Percentiles rank a stretch among this genome's conserved stretches.
These are phyloP conservation scores for Crithidia expoeki DNA, from an alignment of 208 protist species.

Conservation along the genomic window DNA sequence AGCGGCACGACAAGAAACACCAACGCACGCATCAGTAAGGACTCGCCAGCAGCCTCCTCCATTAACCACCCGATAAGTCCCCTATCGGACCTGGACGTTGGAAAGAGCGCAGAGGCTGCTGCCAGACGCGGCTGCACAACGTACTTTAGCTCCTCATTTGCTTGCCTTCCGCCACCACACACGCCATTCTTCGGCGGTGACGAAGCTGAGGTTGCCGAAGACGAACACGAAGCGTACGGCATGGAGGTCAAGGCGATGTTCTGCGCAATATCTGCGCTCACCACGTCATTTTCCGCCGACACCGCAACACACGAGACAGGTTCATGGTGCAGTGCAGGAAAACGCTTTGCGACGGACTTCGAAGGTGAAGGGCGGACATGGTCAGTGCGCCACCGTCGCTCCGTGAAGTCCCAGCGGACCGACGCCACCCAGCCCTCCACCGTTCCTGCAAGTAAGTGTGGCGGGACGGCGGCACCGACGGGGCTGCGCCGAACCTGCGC, in stretches of 20 bases:
- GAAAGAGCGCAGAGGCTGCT: slow-evolving; percentile 21
- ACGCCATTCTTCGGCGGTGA: neutral
- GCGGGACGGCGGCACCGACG: slow-evolving; percentile 53
- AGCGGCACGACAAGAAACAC: slow-evolving; percentile 19
- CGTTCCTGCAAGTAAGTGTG: slow-evolving; percentile 62
- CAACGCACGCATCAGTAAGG: neutral
- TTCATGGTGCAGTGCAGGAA: slow-evolving; percentile 67
- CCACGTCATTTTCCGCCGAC: slow-evolving; percentile 64
- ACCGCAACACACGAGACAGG: slow-evolving; percentile 79
- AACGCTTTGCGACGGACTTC: slow-evolving; percentile 18
- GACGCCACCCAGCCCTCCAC: slow-evolving; percentile 66
- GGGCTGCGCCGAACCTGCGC: slow-evolving; percentile 17
- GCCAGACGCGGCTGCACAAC: slow-evolving; percentile 11
- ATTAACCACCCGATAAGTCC: slow-evolving; percentile 2
- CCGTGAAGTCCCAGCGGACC: slow-evolving; percentile 1
- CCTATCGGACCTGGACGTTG: neutral
- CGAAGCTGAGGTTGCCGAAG: neutral
- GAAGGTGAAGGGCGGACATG: slow-evolving; percentile 22
- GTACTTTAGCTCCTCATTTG: neutral
- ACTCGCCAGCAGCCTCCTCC: neutral
- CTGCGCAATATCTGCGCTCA: slow-evolving; percentile 84
- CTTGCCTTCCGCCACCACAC: too few species aligned
- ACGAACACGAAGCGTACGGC: slow-evolving; percentile 16
- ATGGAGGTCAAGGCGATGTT: slow-evolving; percentile 72
- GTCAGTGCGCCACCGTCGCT: slow-evolving; percentile 12